These are phyloP conservation scores for Obelidium mucronatum DNA, from an alignment of 192 early-diverging fungal genomes.

Conservation along the genomic window DNA sequence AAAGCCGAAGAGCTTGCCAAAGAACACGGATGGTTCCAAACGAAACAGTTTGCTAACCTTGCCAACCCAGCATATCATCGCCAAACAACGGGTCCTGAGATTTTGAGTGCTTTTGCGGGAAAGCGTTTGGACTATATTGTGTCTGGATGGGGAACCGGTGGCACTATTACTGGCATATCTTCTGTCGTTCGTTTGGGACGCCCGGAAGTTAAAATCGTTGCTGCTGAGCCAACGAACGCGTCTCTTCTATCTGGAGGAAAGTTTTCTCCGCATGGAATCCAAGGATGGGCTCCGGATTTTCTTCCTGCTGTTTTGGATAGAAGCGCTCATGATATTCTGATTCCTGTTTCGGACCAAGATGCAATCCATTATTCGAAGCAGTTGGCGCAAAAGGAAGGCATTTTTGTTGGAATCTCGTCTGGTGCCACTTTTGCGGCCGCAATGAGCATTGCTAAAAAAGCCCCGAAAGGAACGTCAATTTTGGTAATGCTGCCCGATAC, in stretches of 20 bases:
- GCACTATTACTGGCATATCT: slow-evolving; percentile 41
- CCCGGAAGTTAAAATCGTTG: slow-evolving; percentile 42
- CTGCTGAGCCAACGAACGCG: slow-evolving; percentile 42
- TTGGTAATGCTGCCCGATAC: slow-evolving; percentile 47
- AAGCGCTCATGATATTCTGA: slow-evolving; percentile 34
- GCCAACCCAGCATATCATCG: slow-evolving; percentile 50
- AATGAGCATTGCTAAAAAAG: slow-evolving; percentile 35
- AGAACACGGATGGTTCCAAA: slow-evolving; percentile 46
- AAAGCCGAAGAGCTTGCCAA: slow-evolving; percentile 50
- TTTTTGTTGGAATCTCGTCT: slow-evolving; percentile 40
- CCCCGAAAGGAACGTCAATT: slow-evolving; percentile 35
- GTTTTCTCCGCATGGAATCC: slow-evolving; percentile 38
- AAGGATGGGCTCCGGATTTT: slow-evolving; percentile 50
- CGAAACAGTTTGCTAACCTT: slow-evolving; percentile 47
- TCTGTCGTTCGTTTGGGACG: slow-evolving; percentile 34
- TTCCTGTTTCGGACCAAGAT: slow-evolving; percentile 34
- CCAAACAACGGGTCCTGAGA: slow-evolving; percentile 48
- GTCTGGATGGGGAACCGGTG: slow-evolving; percentile 44
- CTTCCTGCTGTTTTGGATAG: slow-evolving; percentile 41
- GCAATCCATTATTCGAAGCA: slow-evolving; percentile 39
- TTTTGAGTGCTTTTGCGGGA: slow-evolving; percentile 41
- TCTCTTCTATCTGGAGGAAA: slow-evolving; percentile 30
- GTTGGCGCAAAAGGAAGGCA: slow-evolving; percentile 45
- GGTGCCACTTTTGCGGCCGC: slow-evolving; percentile 42
- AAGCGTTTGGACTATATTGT: slow-evolving; percentile 42